Base-by-base conservation (phyloP, 2,329 filamentous ascomycete species). In the Metarhizium guizhouense region DNA sequence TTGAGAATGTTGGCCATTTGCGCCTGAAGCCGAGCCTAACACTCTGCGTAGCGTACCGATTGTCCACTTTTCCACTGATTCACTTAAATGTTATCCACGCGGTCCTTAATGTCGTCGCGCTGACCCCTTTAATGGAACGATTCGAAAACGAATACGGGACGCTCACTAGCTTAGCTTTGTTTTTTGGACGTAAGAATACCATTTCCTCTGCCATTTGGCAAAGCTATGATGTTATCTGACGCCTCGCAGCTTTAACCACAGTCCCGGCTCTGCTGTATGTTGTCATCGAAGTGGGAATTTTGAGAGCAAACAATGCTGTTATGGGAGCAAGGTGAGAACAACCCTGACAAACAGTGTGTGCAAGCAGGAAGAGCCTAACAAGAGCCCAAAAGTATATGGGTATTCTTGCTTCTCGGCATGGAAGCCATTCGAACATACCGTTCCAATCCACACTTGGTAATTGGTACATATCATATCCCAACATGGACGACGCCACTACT, bases 61-160 rank as follows among this genome's bases (percentile, higher is more conserved):
- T 95, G 40, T 96, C 96, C 68, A 95, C 93, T 0, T 99, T 90
- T 67, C 90, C 92, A 1, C 76, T 99, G 56, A 84, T 96, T 58
- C 94, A 99, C 68, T 71, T 84, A 48, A 87, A 87, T 64, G 80
- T 95, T 68, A 76, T 96, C 63, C 94, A 97, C 71, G 80, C 86
- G 58, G 66, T 92, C 54, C 75, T 95, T 67, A 96, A 97, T 71
- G 70, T 90, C 29, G 53, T 95, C 60, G 88, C 90, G 25, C 70
- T 97, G 59, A 85, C 86, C 43, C 94, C 94, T n/a, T 76, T 99
- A 53, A 75, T 99, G 69, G 93, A 96, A 72, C 83, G 92, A 58
- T 99, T 97, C 71, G 94, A 99, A 74, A 82, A 83, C 59, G 93
- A 96, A 70, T 85, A 95, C 70, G 94, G 94, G 53, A 97, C 93